Conservation (phyloP, 352 stramenopile genomes). For the Globisporangium lucens region DNA sequence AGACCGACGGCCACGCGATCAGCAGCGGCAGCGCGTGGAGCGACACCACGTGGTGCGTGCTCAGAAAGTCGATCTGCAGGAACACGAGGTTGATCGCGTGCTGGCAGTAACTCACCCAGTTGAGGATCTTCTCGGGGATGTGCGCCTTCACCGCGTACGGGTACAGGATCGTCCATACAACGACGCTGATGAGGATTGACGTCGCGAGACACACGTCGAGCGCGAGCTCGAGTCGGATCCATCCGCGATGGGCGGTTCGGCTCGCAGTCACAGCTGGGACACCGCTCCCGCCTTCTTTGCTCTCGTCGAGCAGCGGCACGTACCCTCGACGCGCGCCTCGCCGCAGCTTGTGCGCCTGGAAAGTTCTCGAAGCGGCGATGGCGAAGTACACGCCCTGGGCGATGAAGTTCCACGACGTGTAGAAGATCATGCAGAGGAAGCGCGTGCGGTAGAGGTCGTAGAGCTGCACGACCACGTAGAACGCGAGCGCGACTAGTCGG, state of each 20-base stretch:
- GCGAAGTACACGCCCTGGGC: conserved; percentile 64
- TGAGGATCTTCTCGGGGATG: conserved; percentile 54
- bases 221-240: conserved; percentile 57
- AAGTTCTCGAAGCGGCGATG: conserved; percentile 29
- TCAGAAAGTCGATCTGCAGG: conserved; percentile 64
- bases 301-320: conserved; percentile 41
- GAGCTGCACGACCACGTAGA: conserved; percentile 55
- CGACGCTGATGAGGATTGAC: conserved; percentile 62
- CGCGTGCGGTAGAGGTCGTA: conserved; percentile 58
- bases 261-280: neutral
- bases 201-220: conserved; percentile 65
- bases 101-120: conserved; percentile 79
- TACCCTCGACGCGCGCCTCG: conserved; percentile 25
- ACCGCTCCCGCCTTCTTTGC: conserved; percentile 10
- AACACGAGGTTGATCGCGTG: conserved; percentile 70
- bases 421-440: conserved; percentile 59
- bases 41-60: conserved; percentile 49
- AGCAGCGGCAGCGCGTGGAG: conserved; percentile 54
- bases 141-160: conserved; percentile 52
- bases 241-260: conserved; percentile 26
- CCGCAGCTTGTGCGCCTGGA: conserved; percentile 19
- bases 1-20: conserved; percentile 57
- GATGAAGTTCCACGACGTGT: conserved; percentile 88
- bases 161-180: conserved; percentile 78
- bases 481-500: conserved; percentile 28